Evolutionary conservation across 1,284 basidiomycete species (phyloP).

Genomic region (Waitea zeae): DNA sequence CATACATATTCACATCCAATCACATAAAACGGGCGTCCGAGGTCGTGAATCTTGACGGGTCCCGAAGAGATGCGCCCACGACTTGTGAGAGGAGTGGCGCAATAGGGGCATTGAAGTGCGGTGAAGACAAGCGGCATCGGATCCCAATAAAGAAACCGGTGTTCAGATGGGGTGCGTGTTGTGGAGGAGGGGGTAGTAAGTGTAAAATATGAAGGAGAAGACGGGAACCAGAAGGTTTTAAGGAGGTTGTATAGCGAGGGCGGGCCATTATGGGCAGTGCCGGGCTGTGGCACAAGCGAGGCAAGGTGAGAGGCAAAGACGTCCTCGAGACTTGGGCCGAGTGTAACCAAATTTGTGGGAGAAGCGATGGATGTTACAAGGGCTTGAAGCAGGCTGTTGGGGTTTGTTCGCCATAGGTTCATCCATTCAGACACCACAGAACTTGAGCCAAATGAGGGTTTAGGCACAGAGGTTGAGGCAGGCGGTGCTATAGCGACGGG

Average conservation of each 20-base stretch:
- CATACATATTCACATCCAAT: slow-evolving; percentile 66
- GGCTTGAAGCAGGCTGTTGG: slow-evolving; percentile 32
- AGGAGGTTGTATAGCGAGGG: slow-evolving; percentile 53
- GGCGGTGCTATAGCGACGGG: slow-evolving; percentile 6
- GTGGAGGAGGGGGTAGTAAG: slow-evolving; percentile 53
- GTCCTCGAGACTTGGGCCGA: slow-evolving; percentile 45
- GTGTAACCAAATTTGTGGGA: slow-evolving; percentile 36
- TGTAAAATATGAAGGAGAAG: slow-evolving; percentile 53
- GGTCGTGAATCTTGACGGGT: slow-evolving; percentile 56
- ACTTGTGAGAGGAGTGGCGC: slow-evolving; percentile 35
- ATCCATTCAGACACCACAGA: slow-evolving; percentile 45
- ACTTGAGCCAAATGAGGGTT: slow-evolving; percentile 27
- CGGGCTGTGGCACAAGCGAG: slow-evolving; percentile 26
- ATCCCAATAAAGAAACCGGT: slow-evolving; percentile 66
- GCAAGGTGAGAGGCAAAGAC: slow-evolving; percentile 59
- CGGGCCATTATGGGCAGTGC: slow-evolving; percentile 22
- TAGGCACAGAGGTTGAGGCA: slow-evolving; percentile 13
- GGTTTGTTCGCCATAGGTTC: slow-evolving; percentile 30
- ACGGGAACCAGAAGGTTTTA: slow-evolving; percentile 65
- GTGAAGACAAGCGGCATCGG: slow-evolving; percentile 61
- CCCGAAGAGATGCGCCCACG: slow-evolving; percentile 51
- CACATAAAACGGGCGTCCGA: slow-evolving; percentile 59
- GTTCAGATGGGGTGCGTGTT: slow-evolving; percentile 44
- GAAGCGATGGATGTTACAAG: slow-evolving; percentile 36
- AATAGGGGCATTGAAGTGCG: slow-evolving; percentile 50